Base-by-base conservation (phyloP, 1,284 basidiomycete species). In the Malassezia dermatis region DNA sequence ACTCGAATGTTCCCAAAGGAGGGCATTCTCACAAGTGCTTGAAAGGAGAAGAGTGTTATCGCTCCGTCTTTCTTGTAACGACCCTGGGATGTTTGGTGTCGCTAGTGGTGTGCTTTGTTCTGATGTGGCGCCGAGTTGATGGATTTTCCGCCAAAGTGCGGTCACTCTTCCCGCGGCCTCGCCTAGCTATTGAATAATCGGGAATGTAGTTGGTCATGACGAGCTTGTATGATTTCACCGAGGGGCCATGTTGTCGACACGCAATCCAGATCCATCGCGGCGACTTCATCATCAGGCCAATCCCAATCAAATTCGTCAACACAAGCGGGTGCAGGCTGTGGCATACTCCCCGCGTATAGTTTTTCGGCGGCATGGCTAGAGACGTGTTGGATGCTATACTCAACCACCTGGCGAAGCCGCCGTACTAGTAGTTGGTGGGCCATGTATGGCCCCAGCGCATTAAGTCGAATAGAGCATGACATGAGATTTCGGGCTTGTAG, bases 161-260 rank as follows among this genome's bases (percentile, higher is more conserved):
- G 15, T 19, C 35, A 4, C 35, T 48, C 17, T 23, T 48, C 17
- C 12, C 17, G 7, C 11, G n/a, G 6, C 34, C 23, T 27, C 21
- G 46, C 11, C 59, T 54, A 77, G 40, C 75, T 76, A 76, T 98
- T 98, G 80, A 98, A 98, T 62, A 98, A 87, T 48, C 91, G 80
- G 32, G 89, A 91, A 77, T 96, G 93, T 73, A 94, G 86, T 66
- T 90, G 78, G 77, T 96, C 93, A 75, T 98, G 93, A 59, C 93
- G 79, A 27, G 83, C 82, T 39, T 86, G 84, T 17, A 96, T 78
- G 40, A 96, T 86, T 76, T 98, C 93, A n/a, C 90, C 91, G 13
- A 98, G 75, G 0, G 93, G 93, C 89, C 91, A 98, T 4, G 87
- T 94, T 62, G 84, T 89, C 23, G 86, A 85, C 4, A 89, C 89